Evolutionary conservation across 306 rosid genomes (phyloP), one percentile per base, ranked within the genome.

Genomic region (Cucumis cinereus): DNA sequence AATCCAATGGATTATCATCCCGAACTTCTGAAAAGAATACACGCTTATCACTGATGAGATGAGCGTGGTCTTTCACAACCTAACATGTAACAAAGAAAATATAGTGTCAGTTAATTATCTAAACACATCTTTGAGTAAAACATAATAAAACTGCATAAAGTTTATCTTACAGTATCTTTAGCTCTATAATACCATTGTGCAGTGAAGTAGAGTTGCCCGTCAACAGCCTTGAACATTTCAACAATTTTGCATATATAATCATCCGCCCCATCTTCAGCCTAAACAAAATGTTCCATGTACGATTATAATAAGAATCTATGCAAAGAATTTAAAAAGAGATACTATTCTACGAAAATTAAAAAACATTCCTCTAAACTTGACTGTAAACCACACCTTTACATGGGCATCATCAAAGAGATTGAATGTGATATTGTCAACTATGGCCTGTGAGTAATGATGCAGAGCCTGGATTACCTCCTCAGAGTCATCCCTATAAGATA

Each of bases 131-230:
- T 11, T 24, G 41, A 50, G 6, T 12, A 12, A 53, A 24, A 15
- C 60, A 24, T 28, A 60, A n/a, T 0, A 35, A 16, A 40, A 57
- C 23, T 1, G 75, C 35, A 40, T 14, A 11, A 12, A 33, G 49
- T 40, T 28, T 40, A 70, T 68, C 93, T 83, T 86, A 93, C 98
- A 0, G 98, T 93, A 70, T 93, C 98, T 45, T 38, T 79, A 0
- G 93, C 85, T 73, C 98, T 80, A 40, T 91, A 93, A 36, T 85
- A 93, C 98, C 98, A 93, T 22, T 89, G 97, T 10, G 97, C 93
- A 0, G 85, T 88, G 67, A 91, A 91, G 77, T 82, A 79, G 10
- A 79, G 58, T 1, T 24, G 1, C 7, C 96, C 92, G 55, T 91
- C 91, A 35, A 83, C 58, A 4, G 83, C 82, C 75, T 88, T 91